Percentiles rank a stretch among this genome's conserved stretches.
Evolutionary conservation across 2,329 filamentous ascomycete species (phyloP).

Genomic region (Xylaria sp.): DNA sequence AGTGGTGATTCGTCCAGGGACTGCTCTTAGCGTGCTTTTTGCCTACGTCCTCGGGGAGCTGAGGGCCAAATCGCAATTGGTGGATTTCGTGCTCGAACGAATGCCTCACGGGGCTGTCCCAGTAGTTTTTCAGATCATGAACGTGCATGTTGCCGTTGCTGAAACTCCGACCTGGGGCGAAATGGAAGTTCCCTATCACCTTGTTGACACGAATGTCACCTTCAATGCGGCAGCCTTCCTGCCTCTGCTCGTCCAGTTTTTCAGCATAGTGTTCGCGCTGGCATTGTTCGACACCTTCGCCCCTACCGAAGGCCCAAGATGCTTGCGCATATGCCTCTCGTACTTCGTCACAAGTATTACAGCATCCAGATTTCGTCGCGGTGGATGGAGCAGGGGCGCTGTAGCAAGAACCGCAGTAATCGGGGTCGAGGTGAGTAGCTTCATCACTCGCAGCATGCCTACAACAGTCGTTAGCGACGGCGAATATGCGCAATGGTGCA

Average conservation of each 20-base stretch:
- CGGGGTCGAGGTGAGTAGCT: constrained; percentile 83
- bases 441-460: constrained; percentile 75
- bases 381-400: constrained; percentile 79
- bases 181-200: constrained; percentile 98
- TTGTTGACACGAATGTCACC: constrained; percentile 96
- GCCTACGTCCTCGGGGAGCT: constrained; percentile 78
- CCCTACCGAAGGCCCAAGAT: constrained; percentile 93
- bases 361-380: constrained; percentile 86
- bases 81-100: constrained; percentile 92
- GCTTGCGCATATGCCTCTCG: constrained; percentile 90
- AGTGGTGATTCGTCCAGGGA: constrained; percentile 87
- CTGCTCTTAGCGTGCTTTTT: constrained; percentile 65
- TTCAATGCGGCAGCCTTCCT: constrained; percentile 94
- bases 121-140: constrained; percentile 96
- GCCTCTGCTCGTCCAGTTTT: constrained; percentile 85
- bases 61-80: constrained; percentile 89
- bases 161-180: constrained; percentile 95
- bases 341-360: constrained; percentile 97
- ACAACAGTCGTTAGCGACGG: constrained; percentile 28
- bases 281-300: constrained; percentile 94
- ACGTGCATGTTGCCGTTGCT: constrained; percentile 97
- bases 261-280: constrained; percentile 93
- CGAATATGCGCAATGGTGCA: not conserved
- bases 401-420: constrained; percentile 95
- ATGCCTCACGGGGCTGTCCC: constrained; percentile 79